Evolutionary conservation across 2,329 filamentous ascomycete species (phyloP).

Genomic region (Colletotrichum truncatum): DNA sequence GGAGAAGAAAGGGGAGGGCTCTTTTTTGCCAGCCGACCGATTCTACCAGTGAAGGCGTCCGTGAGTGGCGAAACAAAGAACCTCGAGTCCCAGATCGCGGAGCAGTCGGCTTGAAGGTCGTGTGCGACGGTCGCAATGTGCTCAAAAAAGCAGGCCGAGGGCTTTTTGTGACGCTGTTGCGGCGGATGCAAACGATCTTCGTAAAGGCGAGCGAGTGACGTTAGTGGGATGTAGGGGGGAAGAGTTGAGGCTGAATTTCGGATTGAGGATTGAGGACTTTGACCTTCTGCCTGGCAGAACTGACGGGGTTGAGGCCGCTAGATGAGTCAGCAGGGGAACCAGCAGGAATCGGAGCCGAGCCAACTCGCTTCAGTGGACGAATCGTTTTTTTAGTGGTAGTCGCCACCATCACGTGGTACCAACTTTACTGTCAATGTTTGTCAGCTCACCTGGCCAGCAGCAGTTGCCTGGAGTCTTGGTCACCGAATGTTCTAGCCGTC

Average conservation of each 20-base stretch:
- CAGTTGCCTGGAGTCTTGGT: not conserved
- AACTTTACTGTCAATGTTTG: not conserved
- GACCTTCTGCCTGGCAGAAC: not conserved
- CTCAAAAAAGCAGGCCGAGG: slow-evolving; percentile 29
- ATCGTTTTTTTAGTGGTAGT: not conserved
- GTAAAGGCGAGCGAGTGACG: slow-evolving; percentile 42
- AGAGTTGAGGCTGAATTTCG: slow-evolving; percentile 21
- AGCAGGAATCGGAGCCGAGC: not conserved
- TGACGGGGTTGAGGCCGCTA: not conserved
- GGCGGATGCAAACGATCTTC: slow-evolving; percentile 45
- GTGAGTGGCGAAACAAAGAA: slow-evolving; percentile 40
- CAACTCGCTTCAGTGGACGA: not conserved
- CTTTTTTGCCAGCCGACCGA: slow-evolving; percentile 31
- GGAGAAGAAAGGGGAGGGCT: not conserved
- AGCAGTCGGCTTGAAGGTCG: slow-evolving; percentile 47
- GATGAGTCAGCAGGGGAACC: slow-evolving; percentile 22
- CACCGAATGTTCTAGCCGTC: not conserved
- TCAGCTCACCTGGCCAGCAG: not conserved
- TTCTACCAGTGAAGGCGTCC: slow-evolving; percentile 72
- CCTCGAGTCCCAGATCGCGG: slow-evolving; percentile 42
- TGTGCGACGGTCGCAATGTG: slow-evolving; percentile 31
- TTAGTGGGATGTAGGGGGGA: slow-evolving; percentile 34
- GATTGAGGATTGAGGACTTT: slow-evolving; percentile 16
- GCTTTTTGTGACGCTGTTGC: slow-evolving; percentile 28
- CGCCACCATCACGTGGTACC: not conserved